Base-by-base conservation (phyloP, 768 basidiomycete species). In the Macrolepiota dolichaula region DNA sequence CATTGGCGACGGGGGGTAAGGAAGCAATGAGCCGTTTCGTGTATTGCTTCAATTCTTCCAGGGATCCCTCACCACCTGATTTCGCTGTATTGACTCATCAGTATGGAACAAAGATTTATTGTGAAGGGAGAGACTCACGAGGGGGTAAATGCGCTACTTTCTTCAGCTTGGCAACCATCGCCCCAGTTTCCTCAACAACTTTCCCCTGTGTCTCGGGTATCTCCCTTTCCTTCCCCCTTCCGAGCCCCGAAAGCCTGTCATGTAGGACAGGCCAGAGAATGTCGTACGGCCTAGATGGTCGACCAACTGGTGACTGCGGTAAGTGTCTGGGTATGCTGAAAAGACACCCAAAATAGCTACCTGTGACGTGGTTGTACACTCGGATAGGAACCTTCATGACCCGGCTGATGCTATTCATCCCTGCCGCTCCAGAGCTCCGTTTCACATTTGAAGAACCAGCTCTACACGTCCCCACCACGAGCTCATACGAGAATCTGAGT, bases 341-440 rank as follows among this genome's bases (percentile, higher is more conserved):
- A 17, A 55, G 10, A 24, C 40, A 42, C 24, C 32, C 17, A 10
- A 35, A 13, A 60, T 37, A 13, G 70, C 86, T 65, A 94, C 95
- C 85, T 50, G 84, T 77, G 60, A 97, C 91, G 64, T 95, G 79
- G 61, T 93, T 95, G 74, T 97, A 98, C 4, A 98, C 79, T 24
- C 94, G 78, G 49, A 99, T 88, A 0, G 96, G 96, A 1, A 98
- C 89, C 54, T 90, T 91, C 89, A 96, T 92, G 2, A 95, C 83
- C 36, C 86, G 77, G 72, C 91, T 90, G 59, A 79, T 77, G 66
- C 84, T 85, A 64, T 78, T 82, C 37, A 73, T 76, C 47, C 76
- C 77, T 12, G 71, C 68, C 25, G 72, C 63, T 17, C 79, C 70
- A 9, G 67, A 54, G 25, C 22, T 27, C 51, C 73, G 68, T 61